A percentile compares a stretch with the other conserved stretches of the same genome.
These are phyloP conservation scores for Graphium sp. DNA, from an alignment of 2,329 filamentous ascomycete genomes.

Conservation along the genomic window DNA sequence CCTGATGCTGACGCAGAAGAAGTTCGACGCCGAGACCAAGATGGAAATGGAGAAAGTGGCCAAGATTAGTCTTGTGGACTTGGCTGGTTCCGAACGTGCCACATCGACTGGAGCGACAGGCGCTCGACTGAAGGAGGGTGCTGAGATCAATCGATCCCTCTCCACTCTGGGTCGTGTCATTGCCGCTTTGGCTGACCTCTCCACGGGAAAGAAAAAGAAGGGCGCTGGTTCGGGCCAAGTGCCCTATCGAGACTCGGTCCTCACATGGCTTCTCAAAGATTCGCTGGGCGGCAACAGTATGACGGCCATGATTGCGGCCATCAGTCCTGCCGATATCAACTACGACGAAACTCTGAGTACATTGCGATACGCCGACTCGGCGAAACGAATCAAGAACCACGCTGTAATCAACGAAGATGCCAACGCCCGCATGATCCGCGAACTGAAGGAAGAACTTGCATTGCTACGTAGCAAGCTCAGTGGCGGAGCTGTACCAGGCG, in stretches of 20 bases:
- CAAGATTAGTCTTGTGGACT: constrained; percentile 93
- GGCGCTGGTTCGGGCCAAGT: constrained; percentile 56
- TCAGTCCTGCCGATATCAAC: constrained; percentile 96
- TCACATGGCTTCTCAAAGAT: constrained; percentile 95
- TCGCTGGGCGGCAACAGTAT: constrained; percentile 96
- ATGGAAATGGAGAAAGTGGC: constrained; percentile 98
- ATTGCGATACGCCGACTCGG: constrained; percentile 88
- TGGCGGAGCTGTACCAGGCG: constrained; percentile 27
- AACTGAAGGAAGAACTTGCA: constrained; percentile 86
- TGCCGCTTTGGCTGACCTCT: constrained; percentile 82
- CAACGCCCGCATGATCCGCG: constrained; percentile 96
- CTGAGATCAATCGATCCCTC: constrained; percentile 93
- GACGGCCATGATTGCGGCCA: constrained; percentile 99
- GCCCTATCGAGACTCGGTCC: constrained; percentile 88
- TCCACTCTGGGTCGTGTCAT: constrained; percentile 96
- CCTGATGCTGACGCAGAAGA: constrained; percentile 85
- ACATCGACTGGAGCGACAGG: constrained; percentile 95
- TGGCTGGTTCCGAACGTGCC: constrained; percentile 92
- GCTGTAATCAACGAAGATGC: constrained; percentile 98
- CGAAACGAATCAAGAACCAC: constrained; percentile 99
- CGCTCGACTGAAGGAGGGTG: constrained; percentile 87
- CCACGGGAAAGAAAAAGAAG: constrained; percentile 69
- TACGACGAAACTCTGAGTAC: constrained; percentile 96
- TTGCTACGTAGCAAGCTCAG: constrained; percentile 75
- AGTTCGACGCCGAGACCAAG: constrained; percentile 76